Evolutionary conservation across 805 yeast genomes (phyloP), one percentile per base, ranked within the genome.

Genomic region (Candida railenensis): DNA sequence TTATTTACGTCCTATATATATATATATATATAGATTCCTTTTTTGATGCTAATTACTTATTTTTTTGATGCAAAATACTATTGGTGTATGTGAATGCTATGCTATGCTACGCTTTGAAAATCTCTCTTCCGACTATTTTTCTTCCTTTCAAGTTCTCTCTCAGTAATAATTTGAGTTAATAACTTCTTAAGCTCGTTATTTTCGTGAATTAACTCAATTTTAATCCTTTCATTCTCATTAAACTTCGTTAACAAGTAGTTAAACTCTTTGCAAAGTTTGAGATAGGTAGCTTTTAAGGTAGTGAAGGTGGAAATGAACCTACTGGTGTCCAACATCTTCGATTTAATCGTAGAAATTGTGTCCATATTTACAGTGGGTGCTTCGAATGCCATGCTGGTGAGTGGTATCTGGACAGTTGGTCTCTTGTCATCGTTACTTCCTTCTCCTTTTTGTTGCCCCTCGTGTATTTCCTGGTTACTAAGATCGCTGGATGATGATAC

Each of bases 221-320:
- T 67, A 40, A 65, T 53, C 36, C 52, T 50, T 53, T 67, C 73
- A 49, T 66, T 67, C 42, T 67, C 69, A 47, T 67, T 66, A 54
- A 67, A 67, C 51, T 65, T 67, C 32, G 55, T 52, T 49, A 67
- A 56, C 18, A 67, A 51, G 48, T 59, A 66, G 47, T 67, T 67
- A 59, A 67, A 67, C 46, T 67, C 73, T 45, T 63, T 66, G 52
- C 73, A 67, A 43, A 67, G 61, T 51, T 67, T 67, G 48, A 67
- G 53, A 51, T 67, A 67, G 3, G 73, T 66, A 3, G 62, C 53
- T 44, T 63, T 63, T 42, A 67, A 58, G 2, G 67, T 57, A 2
- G 72, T 63, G 54, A 62, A 67, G 2, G 67, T 61, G 3, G 64
- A 59, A 20, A 63, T 54, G 34, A 66, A 53, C 41, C 60, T 58